phyloP scores from a whole-genome alignment of 805 yeast genomes.

The Danielia reshetovae region DNA sequence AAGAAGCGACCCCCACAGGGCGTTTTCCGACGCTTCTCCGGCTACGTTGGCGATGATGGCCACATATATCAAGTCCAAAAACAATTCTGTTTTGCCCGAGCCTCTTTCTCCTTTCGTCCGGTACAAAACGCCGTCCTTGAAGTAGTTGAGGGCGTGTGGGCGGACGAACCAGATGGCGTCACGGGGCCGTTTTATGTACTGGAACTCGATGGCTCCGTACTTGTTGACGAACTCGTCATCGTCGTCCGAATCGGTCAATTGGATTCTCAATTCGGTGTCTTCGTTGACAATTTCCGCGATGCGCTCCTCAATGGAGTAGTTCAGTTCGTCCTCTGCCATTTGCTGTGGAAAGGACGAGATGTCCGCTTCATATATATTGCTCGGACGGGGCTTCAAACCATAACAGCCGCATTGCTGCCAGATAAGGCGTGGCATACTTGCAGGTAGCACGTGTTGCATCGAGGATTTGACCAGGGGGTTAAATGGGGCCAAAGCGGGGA shows the following conservation, averaged over 20 bases:
- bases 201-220: conserved; percentile 47
- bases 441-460: no score
- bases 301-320: neutral
- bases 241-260: conserved; percentile 18
- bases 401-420: no score
- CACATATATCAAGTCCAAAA: conserved; percentile 60
- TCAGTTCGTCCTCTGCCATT: neutral
- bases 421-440: no score
- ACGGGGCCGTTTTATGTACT: conserved; percentile 43
- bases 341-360: no score
- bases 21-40: conserved; percentile 46
- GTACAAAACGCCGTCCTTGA: conserved; percentile 51
- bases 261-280: neutral
- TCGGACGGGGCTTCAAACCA: no score
- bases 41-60: conserved; percentile 62
- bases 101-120: conserved; percentile 55
- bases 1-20: conserved; percentile 44
- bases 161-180: conserved; percentile 38
- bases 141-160: conserved; percentile 61
- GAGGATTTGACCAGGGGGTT: no score
- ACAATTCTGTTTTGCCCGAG: conserved; percentile 51
- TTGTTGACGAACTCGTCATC: conserved; percentile 43
- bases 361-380: no score
- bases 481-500: no score
- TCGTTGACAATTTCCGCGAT: neutral